A percentile compares a stretch with the other conserved stretches of the same genome.
These are phyloP conservation scores for Apiospora koreana DNA, from an alignment of 2,329 filamentous ascomycete species.

Conservation along the genomic window DNA sequence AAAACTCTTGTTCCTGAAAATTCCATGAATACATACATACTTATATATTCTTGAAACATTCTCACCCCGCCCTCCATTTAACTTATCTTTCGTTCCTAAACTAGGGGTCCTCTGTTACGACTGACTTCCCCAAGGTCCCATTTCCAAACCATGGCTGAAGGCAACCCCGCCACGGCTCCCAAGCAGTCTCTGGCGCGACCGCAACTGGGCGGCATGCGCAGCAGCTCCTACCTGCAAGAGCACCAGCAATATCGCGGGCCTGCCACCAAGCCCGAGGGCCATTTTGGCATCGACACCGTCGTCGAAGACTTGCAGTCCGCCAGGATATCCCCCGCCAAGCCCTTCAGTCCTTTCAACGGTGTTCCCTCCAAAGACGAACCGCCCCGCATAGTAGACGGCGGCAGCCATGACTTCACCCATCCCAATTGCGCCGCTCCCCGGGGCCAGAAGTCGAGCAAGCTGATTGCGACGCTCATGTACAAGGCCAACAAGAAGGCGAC, in stretches of 20 bases:
- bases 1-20: background rate
- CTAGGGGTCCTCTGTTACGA: background rate
- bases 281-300: constrained; percentile 66
- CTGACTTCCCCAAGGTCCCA: background rate
- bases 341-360: constrained; percentile 56
- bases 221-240: constrained; percentile 63
- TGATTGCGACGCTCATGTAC: constrained; percentile 67
- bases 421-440: constrained; percentile 59
- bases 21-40: background rate
- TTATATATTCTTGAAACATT: background rate
- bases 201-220: constrained; percentile 55
- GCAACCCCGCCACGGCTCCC: constrained; percentile 1
- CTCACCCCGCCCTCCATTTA: background rate
- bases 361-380: constrained; percentile 61
- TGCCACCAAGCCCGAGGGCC: constrained; percentile 48
- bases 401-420: constrained; percentile 64
- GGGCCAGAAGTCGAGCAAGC: constrained; percentile 49
- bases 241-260: constrained; percentile 65
- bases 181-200: constrained; percentile 35
- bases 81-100: background rate
- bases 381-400: constrained; percentile 61
- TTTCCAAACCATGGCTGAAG: constrained; percentile 8
- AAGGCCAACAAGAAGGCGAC: constrained; percentile 37
- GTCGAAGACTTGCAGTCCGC: constrained; percentile 54
- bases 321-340: constrained; percentile 40